Evolutionary conservation across 371 early-diverging fungal genomes (phyloP).

Genomic region (Mucor ambiguus): DNA sequence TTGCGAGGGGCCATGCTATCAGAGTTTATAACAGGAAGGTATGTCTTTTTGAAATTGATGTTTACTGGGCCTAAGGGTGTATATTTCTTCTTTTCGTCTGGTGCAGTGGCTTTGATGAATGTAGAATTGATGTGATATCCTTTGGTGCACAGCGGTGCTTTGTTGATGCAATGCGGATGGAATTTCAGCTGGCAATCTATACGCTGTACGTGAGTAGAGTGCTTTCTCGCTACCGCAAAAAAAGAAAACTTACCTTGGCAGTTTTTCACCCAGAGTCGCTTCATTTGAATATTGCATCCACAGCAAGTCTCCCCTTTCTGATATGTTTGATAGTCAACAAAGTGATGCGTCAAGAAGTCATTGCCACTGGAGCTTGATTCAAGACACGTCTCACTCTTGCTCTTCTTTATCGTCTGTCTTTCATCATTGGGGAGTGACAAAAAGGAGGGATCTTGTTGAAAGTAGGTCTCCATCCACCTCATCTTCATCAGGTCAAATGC

Average conservation of each 20-base stretch:
- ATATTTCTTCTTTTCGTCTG: neutral
- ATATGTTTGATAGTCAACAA: constrained; percentile 6
- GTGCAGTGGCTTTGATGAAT: neutral
- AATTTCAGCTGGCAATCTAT: constrained; percentile 12
- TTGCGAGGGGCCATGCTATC: neutral
- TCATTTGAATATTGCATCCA: constrained; percentile 11
- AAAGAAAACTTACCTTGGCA: constrained; percentile 10
- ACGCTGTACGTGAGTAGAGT: neutral
- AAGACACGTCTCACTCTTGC: constrained; percentile 5
- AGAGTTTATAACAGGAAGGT: neutral
- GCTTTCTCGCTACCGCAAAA: neutral
- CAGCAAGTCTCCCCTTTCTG: constrained; percentile 8
- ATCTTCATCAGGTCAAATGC: constrained; percentile 68
- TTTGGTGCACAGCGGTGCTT: neutral
- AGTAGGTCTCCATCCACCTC: constrained; percentile 51
- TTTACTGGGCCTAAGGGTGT: constrained; percentile 4
- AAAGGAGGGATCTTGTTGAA: neutral
- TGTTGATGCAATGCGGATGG: constrained; percentile 7
- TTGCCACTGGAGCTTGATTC: neutral
- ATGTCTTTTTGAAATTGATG: neutral
- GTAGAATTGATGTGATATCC: neutral
- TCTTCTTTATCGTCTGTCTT: constrained; percentile 7
- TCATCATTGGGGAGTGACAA: neutral
- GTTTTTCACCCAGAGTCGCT: constrained; percentile 4
- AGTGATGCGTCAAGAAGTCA: constrained; percentile 1